These are phyloP conservation scores for Saccharomycopsis fibuligera DNA, from an alignment of 805 yeast species.

Conservation along the genomic window DNA sequence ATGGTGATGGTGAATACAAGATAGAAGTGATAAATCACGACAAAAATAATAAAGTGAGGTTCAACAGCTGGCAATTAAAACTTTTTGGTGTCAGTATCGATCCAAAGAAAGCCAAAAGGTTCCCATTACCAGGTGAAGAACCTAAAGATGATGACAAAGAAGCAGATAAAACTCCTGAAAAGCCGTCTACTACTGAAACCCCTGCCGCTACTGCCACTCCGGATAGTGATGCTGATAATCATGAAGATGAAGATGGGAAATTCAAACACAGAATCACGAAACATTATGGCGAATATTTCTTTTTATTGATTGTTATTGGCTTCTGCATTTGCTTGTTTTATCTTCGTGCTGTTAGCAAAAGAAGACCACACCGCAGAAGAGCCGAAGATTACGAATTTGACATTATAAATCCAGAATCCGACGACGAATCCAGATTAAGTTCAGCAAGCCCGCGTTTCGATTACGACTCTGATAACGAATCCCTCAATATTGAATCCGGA, in stretches of 20 bases:
- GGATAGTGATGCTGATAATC: conserved; percentile 21
- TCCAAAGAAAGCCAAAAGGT: conserved; percentile 52
- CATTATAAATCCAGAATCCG: conserved; percentile 59
- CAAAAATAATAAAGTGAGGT: conserved; percentile 32
- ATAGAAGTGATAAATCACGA: conserved; percentile 50
- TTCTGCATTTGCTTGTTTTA: conserved; percentile 40
- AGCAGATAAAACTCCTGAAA: background rate
- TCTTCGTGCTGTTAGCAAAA: conserved; percentile 37
- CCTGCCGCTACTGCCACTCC: conserved; percentile 15
- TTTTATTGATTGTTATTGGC: conserved; percentile 54
- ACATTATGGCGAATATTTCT: conserved; percentile 56
- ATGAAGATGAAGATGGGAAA: conserved; percentile 34
- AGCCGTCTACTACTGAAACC: background rate
- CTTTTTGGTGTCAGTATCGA: conserved; percentile 79
- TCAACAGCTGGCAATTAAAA: conserved; percentile 69
- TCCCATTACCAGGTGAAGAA: conserved; percentile 36
- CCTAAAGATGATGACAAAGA: conserved; percentile 6
- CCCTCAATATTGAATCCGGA: background rate
- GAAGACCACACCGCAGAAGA: conserved; percentile 45
- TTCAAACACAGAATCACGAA: conserved; percentile 32
- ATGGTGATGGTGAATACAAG: conserved; percentile 77
- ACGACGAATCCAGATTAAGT: conserved; percentile 26
- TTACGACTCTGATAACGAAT: conserved; percentile 20
- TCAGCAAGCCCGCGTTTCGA: conserved; percentile 18
- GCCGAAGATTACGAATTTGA: conserved; percentile 73